A percentile compares a stretch with the other conserved stretches of the same genome.
Conservation (phyloP, 2,329 filamentous ascomycete species). For the Paramyrothecium sp. region DNA sequence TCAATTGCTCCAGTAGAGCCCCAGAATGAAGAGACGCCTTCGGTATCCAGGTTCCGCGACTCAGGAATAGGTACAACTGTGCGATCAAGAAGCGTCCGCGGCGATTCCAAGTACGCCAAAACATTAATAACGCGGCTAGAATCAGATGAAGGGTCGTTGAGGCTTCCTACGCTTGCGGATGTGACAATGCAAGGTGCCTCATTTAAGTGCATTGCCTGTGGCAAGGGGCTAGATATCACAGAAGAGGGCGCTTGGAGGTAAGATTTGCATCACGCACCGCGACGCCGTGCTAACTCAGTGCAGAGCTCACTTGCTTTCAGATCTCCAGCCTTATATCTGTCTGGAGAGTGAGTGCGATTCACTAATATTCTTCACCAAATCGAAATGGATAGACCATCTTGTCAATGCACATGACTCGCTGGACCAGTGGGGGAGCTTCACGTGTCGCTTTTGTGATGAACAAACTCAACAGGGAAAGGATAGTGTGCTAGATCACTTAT, state of each 20-base stretch:
- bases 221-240: background rate
- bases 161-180: background rate
- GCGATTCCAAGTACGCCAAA: background rate
- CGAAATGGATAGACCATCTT: background rate
- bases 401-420: background rate
- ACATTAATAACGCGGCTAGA: background rate
- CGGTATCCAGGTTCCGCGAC: background rate
- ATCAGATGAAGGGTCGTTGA: background rate
- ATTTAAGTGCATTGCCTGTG: background rate
- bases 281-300: background rate
- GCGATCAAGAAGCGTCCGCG: background rate
- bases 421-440: background rate
- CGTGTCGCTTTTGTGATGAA: background rate
- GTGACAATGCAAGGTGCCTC: background rate
- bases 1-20: background rate
- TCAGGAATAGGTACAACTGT: background rate
- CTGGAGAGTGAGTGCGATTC: background rate
- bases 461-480: background rate
- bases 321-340: background rate
- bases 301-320: background rate
- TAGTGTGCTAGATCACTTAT: background rate
- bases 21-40: background rate
- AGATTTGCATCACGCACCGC: background rate
- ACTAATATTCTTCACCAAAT: background rate
- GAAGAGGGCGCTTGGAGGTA: background rate